Evolutionary conservation across 2,329 filamentous ascomycete species (phyloP).

Genomic region (Aspergillus tubingensis): DNA sequence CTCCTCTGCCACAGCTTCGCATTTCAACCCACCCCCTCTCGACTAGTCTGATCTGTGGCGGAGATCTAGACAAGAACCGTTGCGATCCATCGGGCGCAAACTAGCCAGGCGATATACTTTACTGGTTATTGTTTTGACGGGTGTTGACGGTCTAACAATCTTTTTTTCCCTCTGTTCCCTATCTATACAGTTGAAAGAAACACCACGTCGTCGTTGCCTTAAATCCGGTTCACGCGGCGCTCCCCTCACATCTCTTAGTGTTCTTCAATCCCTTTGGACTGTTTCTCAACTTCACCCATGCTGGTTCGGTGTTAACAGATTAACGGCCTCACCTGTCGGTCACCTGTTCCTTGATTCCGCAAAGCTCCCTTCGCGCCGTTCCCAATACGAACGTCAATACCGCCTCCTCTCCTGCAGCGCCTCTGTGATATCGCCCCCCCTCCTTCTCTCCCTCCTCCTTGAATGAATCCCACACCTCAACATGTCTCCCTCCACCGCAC

Average conservation of each 20-base stretch:
- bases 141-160: not conserved
- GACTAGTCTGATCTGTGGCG: not conserved
- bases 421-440: not conserved
- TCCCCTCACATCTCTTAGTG: not conserved
- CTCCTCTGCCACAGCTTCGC: conserved; percentile 11
- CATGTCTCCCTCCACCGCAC: conserved; percentile 59
- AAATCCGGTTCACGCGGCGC: conserved; percentile 12
- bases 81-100: conserved; percentile 1
- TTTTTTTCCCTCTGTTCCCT: conserved; percentile 2
- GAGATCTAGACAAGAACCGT: conserved; percentile 2
- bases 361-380: not conserved
- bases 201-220: conserved; percentile 21
- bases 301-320: conserved; percentile 9
- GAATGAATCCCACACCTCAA: conserved; percentile 14
- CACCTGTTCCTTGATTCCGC: not conserved
- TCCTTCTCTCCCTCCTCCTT: not conserved
- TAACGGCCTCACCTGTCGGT: not conserved
- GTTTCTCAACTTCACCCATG: conserved; percentile 18
- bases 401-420: conserved; percentile 8
- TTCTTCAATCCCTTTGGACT: not conserved
- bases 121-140: conserved; percentile 4
- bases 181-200: conserved; percentile 16
- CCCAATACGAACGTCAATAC: not conserved
- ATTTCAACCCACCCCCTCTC: conserved; percentile 4
- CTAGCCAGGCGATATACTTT: not conserved